Conservation (phyloP, 2,329 filamentous ascomycete species). For the Gaeumannomyces sp. region DNA sequence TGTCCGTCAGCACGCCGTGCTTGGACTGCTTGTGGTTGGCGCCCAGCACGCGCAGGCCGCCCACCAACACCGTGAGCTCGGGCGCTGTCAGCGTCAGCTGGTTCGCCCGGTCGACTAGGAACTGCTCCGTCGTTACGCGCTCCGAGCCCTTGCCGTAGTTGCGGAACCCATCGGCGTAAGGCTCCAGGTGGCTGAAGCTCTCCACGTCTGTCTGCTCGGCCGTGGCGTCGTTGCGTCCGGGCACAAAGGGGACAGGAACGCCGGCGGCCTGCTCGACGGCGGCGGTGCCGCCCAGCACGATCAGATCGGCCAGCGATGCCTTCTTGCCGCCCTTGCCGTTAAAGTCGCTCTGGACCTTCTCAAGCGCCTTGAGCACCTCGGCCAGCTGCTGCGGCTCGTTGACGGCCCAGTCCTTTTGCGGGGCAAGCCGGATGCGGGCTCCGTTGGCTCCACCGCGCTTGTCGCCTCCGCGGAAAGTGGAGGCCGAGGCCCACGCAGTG, state of each 20-base stretch:
- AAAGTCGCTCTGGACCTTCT: conserved; percentile 61
- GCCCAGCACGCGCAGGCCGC: conserved; percentile 64
- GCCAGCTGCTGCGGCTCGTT: conserved; percentile 66
- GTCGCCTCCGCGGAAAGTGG: conserved; percentile 68
- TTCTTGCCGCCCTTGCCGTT: conserved; percentile 58
- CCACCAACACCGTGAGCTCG: conserved; percentile 64
- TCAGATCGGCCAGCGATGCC: conserved; percentile 72
- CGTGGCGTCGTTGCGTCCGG: conserved; percentile 65
- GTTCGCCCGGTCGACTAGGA: conserved; percentile 65
- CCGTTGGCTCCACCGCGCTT: conserved; percentile 81
- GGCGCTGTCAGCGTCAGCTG: conserved; percentile 65
- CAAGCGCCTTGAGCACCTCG: conserved; percentile 55
- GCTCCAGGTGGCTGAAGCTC: conserved; percentile 61
- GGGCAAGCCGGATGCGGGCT: conserved; percentile 67
- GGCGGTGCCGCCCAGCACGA: conserved; percentile 66
- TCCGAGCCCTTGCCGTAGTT: conserved; percentile 62
- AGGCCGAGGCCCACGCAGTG: conserved; percentile 63
- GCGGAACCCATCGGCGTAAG: conserved; percentile 69
- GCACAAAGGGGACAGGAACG: conserved; percentile 61
- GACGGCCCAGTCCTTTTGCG: conserved; percentile 65
- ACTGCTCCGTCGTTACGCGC: conserved; percentile 60
- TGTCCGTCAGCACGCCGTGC: conserved; percentile 61
- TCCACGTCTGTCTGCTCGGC: conserved; percentile 65
- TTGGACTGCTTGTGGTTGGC: conserved; percentile 65
- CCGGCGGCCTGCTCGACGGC: conserved; percentile 65